Evolutionary conservation across 495 filamentous ascomycete genomes (phyloP), one percentile per base, ranked within the genome.

Genomic region (Xylaria sp.): DNA sequence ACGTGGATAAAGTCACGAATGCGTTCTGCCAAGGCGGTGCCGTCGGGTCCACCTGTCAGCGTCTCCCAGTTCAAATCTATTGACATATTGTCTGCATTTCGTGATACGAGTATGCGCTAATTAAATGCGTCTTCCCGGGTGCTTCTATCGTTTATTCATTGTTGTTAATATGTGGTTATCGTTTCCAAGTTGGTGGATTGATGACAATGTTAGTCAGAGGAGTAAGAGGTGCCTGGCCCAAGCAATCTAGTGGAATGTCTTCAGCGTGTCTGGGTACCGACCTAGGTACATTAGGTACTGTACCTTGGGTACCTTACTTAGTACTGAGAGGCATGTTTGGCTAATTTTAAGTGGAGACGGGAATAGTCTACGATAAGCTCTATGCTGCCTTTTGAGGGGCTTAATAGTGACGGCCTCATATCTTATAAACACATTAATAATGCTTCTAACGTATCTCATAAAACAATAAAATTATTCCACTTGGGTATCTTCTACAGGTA

Each of bases 11-110:
- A 98, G 77, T 91, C 91, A 69, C 95, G 93, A 78, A 99, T 96
- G 63, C 84, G 85, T 73, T 93, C 90, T 9, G 96, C 94, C 65
- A 97, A 89, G 37, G 88, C 91, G 70, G 89, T 83, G 21, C 97
- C 94, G 78, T 97, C 94, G 33, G 92, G 88, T 19, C 95, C 96
- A 48, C 90, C 88, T n/a, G 95, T 98, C 77, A 98, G 87, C 61
- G 91, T 91, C 74, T 92, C 89, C 96, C 96, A 99, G 84, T 97
- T 92, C 76, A 99, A 90, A 74, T 97, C 93, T 83, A 99, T 94
- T 71, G 96, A 98, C 96, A 99, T 99, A 29, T 67, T 58, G 62
- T 58, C 29, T 40, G 66, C 48, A 33, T 71, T 62, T 67, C 61
- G 14, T 64, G 37, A 69, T 19, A n/a, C 35, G 50, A 21, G 26